These are phyloP conservation scores for Phoenix roebelenii DNA, from an alignment of 176 grass and related monocot species.

Conservation along the genomic window DNA sequence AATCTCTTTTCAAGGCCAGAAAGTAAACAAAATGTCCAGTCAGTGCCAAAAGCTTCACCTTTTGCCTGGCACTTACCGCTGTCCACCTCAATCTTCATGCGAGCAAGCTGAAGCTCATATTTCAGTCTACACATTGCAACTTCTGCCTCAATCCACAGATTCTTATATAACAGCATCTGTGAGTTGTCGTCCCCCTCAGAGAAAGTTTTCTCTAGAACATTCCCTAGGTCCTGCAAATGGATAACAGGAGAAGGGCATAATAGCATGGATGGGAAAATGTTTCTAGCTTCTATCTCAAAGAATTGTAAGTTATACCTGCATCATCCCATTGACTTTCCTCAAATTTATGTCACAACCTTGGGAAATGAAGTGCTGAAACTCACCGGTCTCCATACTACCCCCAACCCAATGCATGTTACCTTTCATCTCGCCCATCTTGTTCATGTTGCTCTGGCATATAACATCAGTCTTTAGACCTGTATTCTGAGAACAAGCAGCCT, in stretches of 20 bases:
- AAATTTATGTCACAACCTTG: not conserved
- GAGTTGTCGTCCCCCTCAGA: conserved; percentile 20
- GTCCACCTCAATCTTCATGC: conserved; percentile 28
- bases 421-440: conserved; percentile 14
- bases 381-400: too few species aligned
- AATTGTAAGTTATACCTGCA: too few species aligned
- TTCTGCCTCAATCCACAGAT: conserved; percentile 51
- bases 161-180: conserved; percentile 36
- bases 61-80: conserved; percentile 20
- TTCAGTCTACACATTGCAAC: conserved; percentile 38
- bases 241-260: not conserved
- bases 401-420: too few species aligned
- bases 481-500: conserved; percentile 23
- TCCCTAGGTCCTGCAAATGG: conserved; percentile 2
- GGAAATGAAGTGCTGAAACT: not conserved
- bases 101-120: conserved; percentile 45
- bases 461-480: conserved; percentile 25
- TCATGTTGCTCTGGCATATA: conserved; percentile 9
- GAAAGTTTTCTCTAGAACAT: not conserved
- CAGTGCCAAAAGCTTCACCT: too few species aligned
- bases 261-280: not conserved
- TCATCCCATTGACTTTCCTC: conserved; percentile 7
- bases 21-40: too few species aligned
- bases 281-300: too few species aligned
- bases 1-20: too few species aligned